phyloP scores from a whole-genome alignment of 352 stramenopile genomes.

The Phytophthora pisi region DNA sequence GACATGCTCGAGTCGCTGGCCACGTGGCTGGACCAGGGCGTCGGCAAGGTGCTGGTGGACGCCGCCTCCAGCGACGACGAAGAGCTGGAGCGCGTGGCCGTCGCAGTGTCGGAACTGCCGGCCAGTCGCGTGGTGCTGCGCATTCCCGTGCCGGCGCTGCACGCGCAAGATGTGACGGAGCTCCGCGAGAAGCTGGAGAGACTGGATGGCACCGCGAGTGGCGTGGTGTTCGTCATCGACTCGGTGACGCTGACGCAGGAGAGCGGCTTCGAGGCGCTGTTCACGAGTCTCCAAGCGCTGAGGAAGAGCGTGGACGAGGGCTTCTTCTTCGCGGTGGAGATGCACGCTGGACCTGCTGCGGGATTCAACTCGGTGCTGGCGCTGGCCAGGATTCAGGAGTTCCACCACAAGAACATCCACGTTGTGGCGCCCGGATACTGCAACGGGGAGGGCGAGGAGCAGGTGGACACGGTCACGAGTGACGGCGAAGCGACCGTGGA shows the following conservation, averaged over 20 bases:
- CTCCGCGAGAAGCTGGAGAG: slow-evolving; percentile 48
- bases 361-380: slow-evolving; percentile 25
- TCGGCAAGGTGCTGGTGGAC: slow-evolving; percentile 59
- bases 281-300: slow-evolving; percentile 40
- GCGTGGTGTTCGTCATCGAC: slow-evolving; percentile 56
- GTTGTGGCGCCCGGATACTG: slow-evolving; percentile 49
- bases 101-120: slow-evolving; percentile 71
- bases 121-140: slow-evolving; percentile 63
- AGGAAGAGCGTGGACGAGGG: slow-evolving; percentile 52
- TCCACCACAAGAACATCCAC: slow-evolving; percentile 70
- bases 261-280: slow-evolving; percentile 31
- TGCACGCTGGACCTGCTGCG: slow-evolving; percentile 15
- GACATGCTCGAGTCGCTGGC: slow-evolving; percentile 62
- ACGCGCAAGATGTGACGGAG: slow-evolving; percentile 14
- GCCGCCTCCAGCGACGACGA: slow-evolving; percentile 49
- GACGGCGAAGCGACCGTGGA: slow-evolving; percentile 40
- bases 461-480: slow-evolving; percentile 12
- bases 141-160: slow-evolving; percentile 48
- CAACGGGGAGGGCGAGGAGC: slow-evolving; percentile 31
- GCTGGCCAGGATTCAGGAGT: slow-evolving; percentile 50
- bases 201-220: slow-evolving; percentile 40
- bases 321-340: slow-evolving; percentile 65
- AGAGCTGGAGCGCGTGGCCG: slow-evolving; percentile 54
- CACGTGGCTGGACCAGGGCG: slow-evolving; percentile 73
- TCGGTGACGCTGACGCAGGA: slow-evolving; percentile 24